A percentile compares a stretch with the other conserved stretches of the same genome.
These are phyloP conservation scores for Trichosanthes truncata DNA, from an alignment of 306 rosid species.

Conservation along the genomic window DNA sequence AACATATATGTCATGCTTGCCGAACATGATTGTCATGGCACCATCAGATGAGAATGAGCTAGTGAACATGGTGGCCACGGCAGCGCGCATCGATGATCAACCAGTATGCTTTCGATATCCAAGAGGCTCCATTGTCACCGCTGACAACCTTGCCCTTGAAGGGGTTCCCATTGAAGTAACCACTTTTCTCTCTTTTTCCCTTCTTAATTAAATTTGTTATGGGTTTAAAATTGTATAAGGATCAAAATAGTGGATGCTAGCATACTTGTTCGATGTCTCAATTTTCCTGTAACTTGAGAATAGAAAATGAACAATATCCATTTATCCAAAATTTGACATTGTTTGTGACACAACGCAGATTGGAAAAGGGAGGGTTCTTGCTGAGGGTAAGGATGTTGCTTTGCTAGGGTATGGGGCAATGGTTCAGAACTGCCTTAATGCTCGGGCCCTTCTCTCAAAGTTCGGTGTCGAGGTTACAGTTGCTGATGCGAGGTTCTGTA, in stretches of 20 bases:
- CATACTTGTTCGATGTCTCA: background rate
- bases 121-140: conserved; percentile 48
- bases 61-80: conserved; percentile 81
- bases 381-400: conserved; percentile 79
- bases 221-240: background rate
- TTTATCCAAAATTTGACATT: background rate
- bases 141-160: conserved; percentile 20
- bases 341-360: conserved; percentile 31
- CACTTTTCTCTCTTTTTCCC: conserved; percentile 3
- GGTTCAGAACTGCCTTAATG: conserved; percentile 89
- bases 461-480: conserved; percentile 86
- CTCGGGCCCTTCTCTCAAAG: conserved; percentile 62
- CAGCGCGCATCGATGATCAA: conserved; percentile 44
- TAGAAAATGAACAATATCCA: background rate
- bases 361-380: conserved; percentile 71
- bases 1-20: conserved; percentile 85
- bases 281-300: background rate
- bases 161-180: conserved; percentile 75
- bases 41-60: conserved; percentile 85
- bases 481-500: conserved; percentile 98
- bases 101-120: conserved; percentile 95
- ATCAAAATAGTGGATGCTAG: background rate
- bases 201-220: background rate
- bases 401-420: conserved; percentile 90
- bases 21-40: conserved; percentile 96